Evolutionary conservation across 1,284 basidiomycete species (phyloP).

Genomic region (Sanghuangporus sanghuang): DNA sequence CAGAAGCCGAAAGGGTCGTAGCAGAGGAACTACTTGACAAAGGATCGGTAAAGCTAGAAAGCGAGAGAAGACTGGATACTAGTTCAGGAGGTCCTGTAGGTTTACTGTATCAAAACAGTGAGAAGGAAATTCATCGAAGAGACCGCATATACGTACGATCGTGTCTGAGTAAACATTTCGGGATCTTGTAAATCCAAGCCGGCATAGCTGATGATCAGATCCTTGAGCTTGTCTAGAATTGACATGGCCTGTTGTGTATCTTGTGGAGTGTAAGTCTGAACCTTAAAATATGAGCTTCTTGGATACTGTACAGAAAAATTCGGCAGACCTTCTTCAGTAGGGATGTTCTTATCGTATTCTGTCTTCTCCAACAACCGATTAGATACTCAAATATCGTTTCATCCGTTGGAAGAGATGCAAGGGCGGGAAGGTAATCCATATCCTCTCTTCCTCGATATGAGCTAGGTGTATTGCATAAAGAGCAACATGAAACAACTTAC

Average conservation of each 20-base stretch:
- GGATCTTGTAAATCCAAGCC: constrained; percentile 90
- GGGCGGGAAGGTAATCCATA: constrained; percentile 69
- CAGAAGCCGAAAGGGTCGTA: constrained; percentile 39
- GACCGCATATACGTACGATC: constrained; percentile 43
- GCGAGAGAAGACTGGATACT: constrained; percentile 67
- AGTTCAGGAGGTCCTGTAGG: constrained; percentile 74
- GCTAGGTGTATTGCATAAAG: constrained; percentile 5
- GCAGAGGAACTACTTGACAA: constrained; percentile 41
- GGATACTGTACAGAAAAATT: not conserved
- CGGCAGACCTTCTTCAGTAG: constrained; percentile 57
- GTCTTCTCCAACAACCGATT: constrained; percentile 85
- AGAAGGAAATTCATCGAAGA: constrained; percentile 1
- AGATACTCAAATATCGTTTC: constrained; percentile 92
- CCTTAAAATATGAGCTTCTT: not conserved
- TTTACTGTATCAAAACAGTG: constrained; percentile 40
- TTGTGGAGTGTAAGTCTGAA: constrained; percentile 54
- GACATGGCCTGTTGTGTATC: constrained; percentile 59
- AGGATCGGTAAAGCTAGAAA: constrained; percentile 59
- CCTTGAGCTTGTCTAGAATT: constrained; percentile 68
- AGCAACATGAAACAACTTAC: constrained; percentile 37
- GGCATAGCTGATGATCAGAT: constrained; percentile 85
- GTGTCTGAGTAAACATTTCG: constrained; percentile 89
- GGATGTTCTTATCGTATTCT: constrained; percentile 53
- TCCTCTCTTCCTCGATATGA: constrained; percentile 56
- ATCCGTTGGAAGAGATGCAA: constrained; percentile 72